phyloP scores from a whole-genome alignment of 2,329 filamentous ascomycete genomes.

The Fonsecaea pugnacius region DNA sequence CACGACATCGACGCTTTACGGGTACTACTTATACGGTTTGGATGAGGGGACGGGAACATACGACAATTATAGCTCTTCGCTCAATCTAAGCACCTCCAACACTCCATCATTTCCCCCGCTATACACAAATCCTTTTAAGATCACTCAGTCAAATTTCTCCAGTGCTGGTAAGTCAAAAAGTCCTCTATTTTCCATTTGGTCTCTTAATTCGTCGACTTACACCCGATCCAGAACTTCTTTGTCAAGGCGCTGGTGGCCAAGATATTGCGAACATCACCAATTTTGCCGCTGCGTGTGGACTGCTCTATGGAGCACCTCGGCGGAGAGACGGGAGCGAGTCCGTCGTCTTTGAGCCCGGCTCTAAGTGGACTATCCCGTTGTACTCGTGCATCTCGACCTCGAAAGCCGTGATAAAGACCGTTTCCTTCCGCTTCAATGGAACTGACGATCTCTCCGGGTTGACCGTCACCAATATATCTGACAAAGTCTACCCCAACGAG shows the following conservation, averaged over 20 bases:
- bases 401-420: slow-evolving; percentile 53
- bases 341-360: slow-evolving; percentile 47
- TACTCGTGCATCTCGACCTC: slow-evolving; percentile 51
- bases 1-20: background rate
- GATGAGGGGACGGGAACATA: slow-evolving; percentile 11
- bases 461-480: slow-evolving; percentile 41
- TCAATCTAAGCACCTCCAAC: slow-evolving; percentile 4
- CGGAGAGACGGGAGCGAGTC: slow-evolving; percentile 43
- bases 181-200: slow-evolving; percentile 1
- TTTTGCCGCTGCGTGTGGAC: slow-evolving; percentile 46
- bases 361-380: slow-evolving; percentile 49
- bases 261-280: slow-evolving; percentile 50
- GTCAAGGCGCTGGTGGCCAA: background rate
- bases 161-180: background rate
- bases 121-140: slow-evolving; percentile 6
- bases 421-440: slow-evolving; percentile 49
- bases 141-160: slow-evolving; percentile 1
- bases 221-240: background rate
- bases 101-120: slow-evolving; percentile 6
- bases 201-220: background rate
- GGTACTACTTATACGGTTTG: slow-evolving; percentile 3
- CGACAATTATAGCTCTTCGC: slow-evolving; percentile 1
- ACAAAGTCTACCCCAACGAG: slow-evolving; percentile 45
- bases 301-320: slow-evolving; percentile 47
- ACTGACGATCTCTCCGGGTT: slow-evolving; percentile 38